These are phyloP conservation scores for Falciphora oryzae DNA, from an alignment of 2,329 filamentous ascomycete genomes.

Conservation along the genomic window DNA sequence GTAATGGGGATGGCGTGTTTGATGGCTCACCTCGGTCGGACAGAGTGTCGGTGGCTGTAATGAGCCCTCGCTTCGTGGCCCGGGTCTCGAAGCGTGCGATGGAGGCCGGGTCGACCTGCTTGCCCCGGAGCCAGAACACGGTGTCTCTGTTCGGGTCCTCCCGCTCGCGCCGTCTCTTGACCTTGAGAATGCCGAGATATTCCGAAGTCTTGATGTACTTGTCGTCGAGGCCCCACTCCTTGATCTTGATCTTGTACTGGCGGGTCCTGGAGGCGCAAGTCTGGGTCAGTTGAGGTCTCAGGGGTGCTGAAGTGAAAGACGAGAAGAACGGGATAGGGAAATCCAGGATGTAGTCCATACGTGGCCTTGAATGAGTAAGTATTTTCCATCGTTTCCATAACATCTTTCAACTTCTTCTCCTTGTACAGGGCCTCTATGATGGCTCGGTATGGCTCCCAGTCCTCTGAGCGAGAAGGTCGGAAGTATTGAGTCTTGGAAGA, in stretches of 20 bases:
- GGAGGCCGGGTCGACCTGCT: conserved; percentile 12
- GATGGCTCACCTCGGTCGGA: conserved; percentile 4
- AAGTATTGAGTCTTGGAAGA: conserved; percentile 10
- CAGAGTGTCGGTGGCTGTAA: conserved; percentile 7
- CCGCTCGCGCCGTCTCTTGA: conserved; percentile 19
- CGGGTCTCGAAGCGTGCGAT: conserved; percentile 14
- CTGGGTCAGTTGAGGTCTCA: background rate
- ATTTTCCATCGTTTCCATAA: conserved; percentile 29
- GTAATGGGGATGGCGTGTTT: background rate
- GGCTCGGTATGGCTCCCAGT: conserved; percentile 27
- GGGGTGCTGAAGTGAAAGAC: background rate
- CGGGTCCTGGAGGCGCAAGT: conserved; percentile 18
- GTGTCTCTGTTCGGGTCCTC: conserved; percentile 20
- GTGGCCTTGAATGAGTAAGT: conserved; percentile 25
- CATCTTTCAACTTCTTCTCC: conserved; percentile 30
- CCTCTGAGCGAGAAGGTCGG: conserved; percentile 23
- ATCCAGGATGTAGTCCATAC: conserved; percentile 15
- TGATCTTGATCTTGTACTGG: conserved; percentile 28
- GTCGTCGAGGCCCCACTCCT: conserved; percentile 27
- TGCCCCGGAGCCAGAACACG: conserved; percentile 23
- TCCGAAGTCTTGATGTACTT: conserved; percentile 28
- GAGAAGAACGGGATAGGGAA: background rate
- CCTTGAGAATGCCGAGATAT: conserved; percentile 26
- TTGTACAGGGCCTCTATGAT: conserved; percentile 24
- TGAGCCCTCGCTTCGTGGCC: conserved; percentile 12